phyloP scores from a whole-genome alignment of 495 filamentous ascomycete species.

The Aspergillus hancockii region DNA sequence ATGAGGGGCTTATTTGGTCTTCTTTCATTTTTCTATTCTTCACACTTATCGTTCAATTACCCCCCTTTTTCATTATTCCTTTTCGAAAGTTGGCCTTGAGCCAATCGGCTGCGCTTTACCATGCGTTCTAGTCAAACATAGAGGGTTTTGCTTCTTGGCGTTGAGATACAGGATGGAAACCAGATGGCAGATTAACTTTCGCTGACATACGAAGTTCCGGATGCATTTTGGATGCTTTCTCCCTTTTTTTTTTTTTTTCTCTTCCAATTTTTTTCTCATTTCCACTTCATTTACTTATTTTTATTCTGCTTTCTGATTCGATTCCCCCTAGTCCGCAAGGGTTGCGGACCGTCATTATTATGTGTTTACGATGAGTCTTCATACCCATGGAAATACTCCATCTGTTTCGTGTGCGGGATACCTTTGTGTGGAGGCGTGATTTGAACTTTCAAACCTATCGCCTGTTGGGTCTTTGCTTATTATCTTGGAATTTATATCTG shows the following conservation, averaged over 20 bases:
- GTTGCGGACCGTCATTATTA: constrained; percentile 17
- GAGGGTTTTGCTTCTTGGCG: constrained; percentile 30
- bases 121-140: constrained; percentile 22
- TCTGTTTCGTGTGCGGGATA: constrained; percentile 17
- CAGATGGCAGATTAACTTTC: constrained; percentile 18
- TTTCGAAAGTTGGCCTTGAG: background rate
- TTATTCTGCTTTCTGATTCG: constrained; percentile 5
- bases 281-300: constrained; percentile 8
- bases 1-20: background rate
- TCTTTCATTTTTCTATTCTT: constrained; percentile 8
- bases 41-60: constrained; percentile 10
- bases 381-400: constrained; percentile 22
- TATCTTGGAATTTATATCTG: background rate
- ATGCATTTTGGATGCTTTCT: background rate
- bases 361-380: constrained; percentile 24
- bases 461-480: background rate
- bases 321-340: constrained; percentile 15
- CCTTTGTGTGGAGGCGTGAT: background rate
- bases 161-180: constrained; percentile 31
- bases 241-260: constrained; percentile 5
- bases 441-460: background rate
- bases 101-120: background rate
- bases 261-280: constrained; percentile 12
- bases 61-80: background rate
- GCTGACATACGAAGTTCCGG: constrained; percentile 12